Evolutionary conservation across 371 early-diverging fungal species (phyloP).

Genomic region (Basidiobolus meristosporus): DNA sequence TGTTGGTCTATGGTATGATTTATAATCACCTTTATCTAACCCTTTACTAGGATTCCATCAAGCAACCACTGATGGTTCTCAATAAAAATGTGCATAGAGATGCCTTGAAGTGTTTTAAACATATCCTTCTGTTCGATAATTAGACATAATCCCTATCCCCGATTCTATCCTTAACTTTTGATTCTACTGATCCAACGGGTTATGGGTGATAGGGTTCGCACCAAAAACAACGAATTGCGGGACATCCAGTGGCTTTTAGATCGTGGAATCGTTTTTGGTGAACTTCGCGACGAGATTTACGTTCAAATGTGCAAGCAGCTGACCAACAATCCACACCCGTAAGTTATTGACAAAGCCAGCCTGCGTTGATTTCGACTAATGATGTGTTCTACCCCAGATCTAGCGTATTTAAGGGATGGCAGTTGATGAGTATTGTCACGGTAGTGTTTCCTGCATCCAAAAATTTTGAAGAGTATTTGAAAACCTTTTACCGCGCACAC

Average conservation of each 20-base stretch:
- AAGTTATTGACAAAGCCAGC: too few relatives aligned
- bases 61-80: constrained; percentile 60
- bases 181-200: constrained; percentile 57
- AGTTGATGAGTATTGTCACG: constrained; percentile 55
- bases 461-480: constrained; percentile 66
- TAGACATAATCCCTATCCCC: too few relatives aligned
- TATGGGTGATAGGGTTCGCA: constrained; percentile 50
- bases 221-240: constrained; percentile 5
- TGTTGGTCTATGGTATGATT: background rate
- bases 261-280: constrained; percentile 48
- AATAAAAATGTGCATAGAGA: constrained; percentile 65
- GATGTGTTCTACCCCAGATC: too few relatives aligned
- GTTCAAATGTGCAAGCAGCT: constrained; percentile 86
- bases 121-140: too few relatives aligned
- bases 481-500: constrained; percentile 47
- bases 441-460: constrained; percentile 83
- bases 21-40: background rate
- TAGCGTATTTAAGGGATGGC: constrained; percentile 27
- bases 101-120: constrained; percentile 66
- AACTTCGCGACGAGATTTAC: constrained; percentile 82
- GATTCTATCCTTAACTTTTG: too few relatives aligned
- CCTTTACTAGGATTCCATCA: constrained; percentile 33
- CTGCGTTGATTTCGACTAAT: too few relatives aligned
- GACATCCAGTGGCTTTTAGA: constrained; percentile 61
- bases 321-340: constrained; percentile 45